A percentile compares a stretch with the other conserved stretches of the same genome.
Conservation (phyloP, 108 stramenopile species). For the Nannochloropsis salina region DNA sequence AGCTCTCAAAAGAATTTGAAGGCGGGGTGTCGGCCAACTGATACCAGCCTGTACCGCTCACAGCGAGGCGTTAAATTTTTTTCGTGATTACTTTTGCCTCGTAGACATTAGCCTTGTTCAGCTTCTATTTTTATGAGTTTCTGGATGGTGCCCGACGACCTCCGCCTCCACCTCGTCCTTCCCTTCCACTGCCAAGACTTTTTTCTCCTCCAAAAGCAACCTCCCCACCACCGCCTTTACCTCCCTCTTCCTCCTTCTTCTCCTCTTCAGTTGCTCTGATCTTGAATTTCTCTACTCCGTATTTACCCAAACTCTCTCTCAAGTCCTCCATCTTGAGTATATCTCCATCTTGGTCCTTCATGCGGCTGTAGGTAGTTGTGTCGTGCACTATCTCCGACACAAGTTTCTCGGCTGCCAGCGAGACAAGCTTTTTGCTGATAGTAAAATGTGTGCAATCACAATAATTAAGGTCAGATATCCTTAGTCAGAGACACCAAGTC, state of each 20-base stretch:
- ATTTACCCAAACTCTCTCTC: background rate
- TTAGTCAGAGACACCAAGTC: background rate
- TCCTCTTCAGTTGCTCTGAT: background rate
- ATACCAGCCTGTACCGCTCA: no score
- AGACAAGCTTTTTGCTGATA: background rate
- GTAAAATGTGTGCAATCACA: background rate
- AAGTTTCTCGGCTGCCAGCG: background rate
- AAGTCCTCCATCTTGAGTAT: constrained; percentile 20
- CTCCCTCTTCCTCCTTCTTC: constrained; percentile 8
- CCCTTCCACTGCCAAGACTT: background rate
- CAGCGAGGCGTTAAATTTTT: no score
- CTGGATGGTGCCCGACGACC: background rate
- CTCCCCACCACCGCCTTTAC: background rate
- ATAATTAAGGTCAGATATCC: background rate
- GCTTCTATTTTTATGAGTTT: background rate
- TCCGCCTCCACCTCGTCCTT: background rate
- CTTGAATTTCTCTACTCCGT: background rate
- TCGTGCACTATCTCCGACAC: constrained; percentile 17
- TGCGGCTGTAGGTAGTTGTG: background rate
- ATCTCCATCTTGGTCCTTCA: background rate
- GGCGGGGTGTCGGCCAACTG: no score
- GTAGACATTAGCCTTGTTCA: no score
- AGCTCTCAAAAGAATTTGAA: no score
- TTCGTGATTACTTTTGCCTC: no score
- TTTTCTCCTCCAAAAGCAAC: background rate